phyloP scores from a whole-genome alignment of 1,284 basidiomycete genomes.

The Abortiporus biennis region DNA sequence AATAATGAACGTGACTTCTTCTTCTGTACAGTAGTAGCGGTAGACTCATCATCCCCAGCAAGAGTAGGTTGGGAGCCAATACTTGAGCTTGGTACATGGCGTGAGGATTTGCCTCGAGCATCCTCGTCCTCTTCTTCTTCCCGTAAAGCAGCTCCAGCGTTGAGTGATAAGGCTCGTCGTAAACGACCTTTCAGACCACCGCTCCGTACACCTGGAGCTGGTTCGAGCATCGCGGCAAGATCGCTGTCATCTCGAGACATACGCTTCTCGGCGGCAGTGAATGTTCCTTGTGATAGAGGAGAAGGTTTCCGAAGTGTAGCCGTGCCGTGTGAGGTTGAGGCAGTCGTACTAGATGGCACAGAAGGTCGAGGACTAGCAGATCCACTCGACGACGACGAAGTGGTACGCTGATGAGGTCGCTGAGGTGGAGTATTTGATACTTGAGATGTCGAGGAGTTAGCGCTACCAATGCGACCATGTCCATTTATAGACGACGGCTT shows the following conservation, averaged over 20 bases:
- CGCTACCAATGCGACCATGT: constrained; percentile 20
- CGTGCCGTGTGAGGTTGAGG: constrained; percentile 25
- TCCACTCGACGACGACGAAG: constrained; percentile 34
- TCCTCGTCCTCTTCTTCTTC: constrained; percentile 46
- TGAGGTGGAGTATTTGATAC: constrained; percentile 25
- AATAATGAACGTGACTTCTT: constrained; percentile 76
- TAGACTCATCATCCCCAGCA: constrained; percentile 29
- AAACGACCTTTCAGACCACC: constrained; percentile 73
- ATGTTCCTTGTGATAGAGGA: constrained; percentile 67
- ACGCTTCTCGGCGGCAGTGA: constrained; percentile 60
- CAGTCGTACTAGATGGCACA: constrained; percentile 18
- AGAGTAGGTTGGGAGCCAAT: constrained; percentile 23
- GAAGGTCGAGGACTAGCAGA: constrained; percentile 26
- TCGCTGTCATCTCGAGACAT: constrained; percentile 77
- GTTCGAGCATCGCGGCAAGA: constrained; percentile 46
- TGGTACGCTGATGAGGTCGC: constrained; percentile 36
- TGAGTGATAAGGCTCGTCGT: constrained; percentile 69
- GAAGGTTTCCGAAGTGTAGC: constrained; percentile 60
- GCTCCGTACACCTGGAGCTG: constrained; percentile 40
- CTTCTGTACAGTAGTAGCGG: constrained; percentile 49
- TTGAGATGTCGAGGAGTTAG: constrained; percentile 16
- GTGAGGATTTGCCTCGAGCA: constrained; percentile 14
- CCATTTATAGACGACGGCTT: constrained; percentile 23
- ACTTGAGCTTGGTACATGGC: constrained; percentile 9
- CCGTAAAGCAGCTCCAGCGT: constrained; percentile 48